Conservation (phyloP, 148 eudicot species). For the Chenopodium formosanum region DNA sequence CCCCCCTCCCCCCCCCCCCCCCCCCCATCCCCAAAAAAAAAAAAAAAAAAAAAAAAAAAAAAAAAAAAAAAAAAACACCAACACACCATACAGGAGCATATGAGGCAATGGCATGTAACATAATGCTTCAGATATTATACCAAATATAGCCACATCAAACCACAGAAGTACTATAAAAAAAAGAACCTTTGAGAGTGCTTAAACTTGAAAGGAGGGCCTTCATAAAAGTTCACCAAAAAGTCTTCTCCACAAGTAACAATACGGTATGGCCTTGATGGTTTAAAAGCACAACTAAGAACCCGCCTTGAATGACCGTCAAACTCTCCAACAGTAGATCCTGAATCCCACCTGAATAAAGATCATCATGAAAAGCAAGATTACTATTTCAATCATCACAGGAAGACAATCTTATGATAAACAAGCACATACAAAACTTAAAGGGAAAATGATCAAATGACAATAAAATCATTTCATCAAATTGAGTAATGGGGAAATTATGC, state of each 20-base stretch:
- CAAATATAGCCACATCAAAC: background rate
- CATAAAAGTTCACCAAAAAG: conserved; percentile 84
- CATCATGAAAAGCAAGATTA: background rate
- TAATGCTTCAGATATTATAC: background rate
- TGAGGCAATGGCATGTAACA: background rate
- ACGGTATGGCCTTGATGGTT: conserved; percentile 94
- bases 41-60: background rate
- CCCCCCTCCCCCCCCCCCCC: background rate
- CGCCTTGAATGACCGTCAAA: conserved; percentile 95
- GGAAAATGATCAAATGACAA: background rate
- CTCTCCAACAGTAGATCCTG: conserved; percentile 91
- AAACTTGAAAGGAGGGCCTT: conserved; percentile 98
- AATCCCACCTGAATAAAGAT: conserved; percentile 80
- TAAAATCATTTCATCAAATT: no score
- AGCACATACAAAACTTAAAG: background rate
- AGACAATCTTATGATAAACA: background rate
- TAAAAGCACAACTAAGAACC: conserved; percentile 92
- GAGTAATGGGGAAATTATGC: background rate
- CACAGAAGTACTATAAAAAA: background rate
- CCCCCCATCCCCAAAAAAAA: no score
- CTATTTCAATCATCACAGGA: background rate
- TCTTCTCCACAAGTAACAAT: conserved; percentile 94
- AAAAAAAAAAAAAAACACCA: background rate
- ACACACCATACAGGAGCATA: no score
- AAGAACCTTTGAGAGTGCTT: conserved; percentile 83